Percentiles rank a stretch among this genome's conserved stretches.
Evolutionary conservation across 2,329 filamentous ascomycete genomes (phyloP).

Genomic region (Venturia asperata): DNA sequence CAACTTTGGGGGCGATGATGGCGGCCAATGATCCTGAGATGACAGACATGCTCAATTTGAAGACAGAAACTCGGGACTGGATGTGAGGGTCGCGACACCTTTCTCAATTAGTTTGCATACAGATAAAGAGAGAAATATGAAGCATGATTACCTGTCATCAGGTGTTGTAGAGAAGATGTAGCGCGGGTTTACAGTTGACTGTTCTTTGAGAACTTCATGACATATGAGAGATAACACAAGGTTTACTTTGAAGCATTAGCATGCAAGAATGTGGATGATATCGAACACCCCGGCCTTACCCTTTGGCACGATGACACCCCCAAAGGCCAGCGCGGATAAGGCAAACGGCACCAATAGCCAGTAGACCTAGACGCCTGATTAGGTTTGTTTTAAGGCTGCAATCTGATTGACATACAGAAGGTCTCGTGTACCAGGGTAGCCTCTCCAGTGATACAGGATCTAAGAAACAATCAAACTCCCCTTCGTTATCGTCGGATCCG

Average conservation of each 20-base stretch:
- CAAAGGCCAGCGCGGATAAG: slow-evolving; percentile 78
- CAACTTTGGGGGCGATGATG: slow-evolving; percentile 74
- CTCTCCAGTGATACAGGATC: slow-evolving; percentile 9
- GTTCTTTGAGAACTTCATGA: slow-evolving; percentile 67
- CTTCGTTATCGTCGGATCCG: background rate
- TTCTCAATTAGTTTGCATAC: slow-evolving; percentile 48
- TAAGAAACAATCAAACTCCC: background rate
- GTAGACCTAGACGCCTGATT: slow-evolving; percentile 49
- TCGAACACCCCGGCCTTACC: background rate
- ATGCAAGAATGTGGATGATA: too few relatives aligned
- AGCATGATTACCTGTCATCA: background rate
- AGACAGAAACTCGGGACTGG: slow-evolving; percentile 69
- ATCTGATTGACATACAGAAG: slow-evolving; percentile 14
- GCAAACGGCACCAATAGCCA: slow-evolving; percentile 79
- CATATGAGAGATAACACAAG: slow-evolving; percentile 80
- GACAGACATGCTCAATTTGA: slow-evolving; percentile 68
- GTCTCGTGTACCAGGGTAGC: slow-evolving; percentile 19
- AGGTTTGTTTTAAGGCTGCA: background rate
- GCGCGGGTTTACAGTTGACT: slow-evolving; percentile 50
- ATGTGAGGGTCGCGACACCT: slow-evolving; percentile 77
- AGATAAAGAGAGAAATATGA: background rate
- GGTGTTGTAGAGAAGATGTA: slow-evolving; percentile 41
- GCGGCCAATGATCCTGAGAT: slow-evolving; percentile 71
- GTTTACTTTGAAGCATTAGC: slow-evolving; percentile 49
- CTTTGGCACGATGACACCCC: slow-evolving; percentile 76